Evolutionary conservation across 805 yeast species (phyloP), one percentile per base, ranked within the genome.

Genomic region (Nakazawaea ernobii): DNA sequence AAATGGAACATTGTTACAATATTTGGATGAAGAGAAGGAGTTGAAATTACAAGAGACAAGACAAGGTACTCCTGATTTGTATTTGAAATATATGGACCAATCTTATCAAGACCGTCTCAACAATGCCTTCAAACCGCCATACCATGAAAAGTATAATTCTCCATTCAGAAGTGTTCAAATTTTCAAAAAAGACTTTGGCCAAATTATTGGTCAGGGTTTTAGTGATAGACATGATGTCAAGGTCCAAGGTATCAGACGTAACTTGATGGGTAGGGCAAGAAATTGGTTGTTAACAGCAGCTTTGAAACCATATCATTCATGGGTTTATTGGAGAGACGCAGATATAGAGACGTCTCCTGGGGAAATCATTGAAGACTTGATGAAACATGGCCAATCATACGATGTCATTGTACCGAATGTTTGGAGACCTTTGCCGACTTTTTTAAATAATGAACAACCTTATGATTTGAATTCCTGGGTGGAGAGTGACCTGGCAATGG

Each of bases 401-500:
- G 95, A 86, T 59, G 85, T 86, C 13, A 72, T 86, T 62, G 82
- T 84, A 35, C 95, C 89, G 28, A 89, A 94, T 59, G 97, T 94
- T 32, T 94, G 99, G 99, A 76, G 99, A 57, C 99, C 98, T 2
- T 73, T 94, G 52, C 99, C 99, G 2, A 84, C 82, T 40, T 94
- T 91, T 67, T 75, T 94, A 52, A 95, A 94, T 15, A 79, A 80
- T 53, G 95, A 87, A 61, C 99, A 94, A 66, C 90, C 98, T 1
- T 94, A 94, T 63, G 99, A 94, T 66, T 77, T 94, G 60, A 94
- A 94, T 67, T 87, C 97, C 11, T 94, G 99, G 99, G 78, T 88
- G 49, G 99, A 94, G 68, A 80, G 91, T 3, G 84, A 80, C 6
- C 80, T 84, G 8, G 97, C 88, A 1, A 50, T 84, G 13, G 80